Evolutionary conservation across 257 asterid genomes (phyloP).

Genomic region (Haberlea rhodopensis): DNA sequence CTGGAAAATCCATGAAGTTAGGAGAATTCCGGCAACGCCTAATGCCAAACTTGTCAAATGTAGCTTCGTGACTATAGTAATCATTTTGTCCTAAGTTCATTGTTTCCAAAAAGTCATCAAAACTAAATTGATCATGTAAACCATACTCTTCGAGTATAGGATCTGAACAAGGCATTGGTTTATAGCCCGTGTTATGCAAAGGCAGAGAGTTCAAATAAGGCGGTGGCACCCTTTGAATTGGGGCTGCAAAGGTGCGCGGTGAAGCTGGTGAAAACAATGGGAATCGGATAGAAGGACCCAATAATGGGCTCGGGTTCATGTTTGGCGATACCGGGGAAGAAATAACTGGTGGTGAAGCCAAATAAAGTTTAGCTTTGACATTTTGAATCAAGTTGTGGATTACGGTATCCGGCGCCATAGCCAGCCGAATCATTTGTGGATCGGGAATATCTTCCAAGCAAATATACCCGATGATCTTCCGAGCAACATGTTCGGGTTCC

Average conservation of each 20-base stretch:
- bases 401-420: slow-evolving; percentile 66
- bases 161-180: slow-evolving; percentile 35
- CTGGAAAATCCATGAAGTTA: slow-evolving; percentile 37
- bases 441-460: slow-evolving; percentile 51
- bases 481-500: slow-evolving; percentile 62
- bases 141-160: slow-evolving; percentile 26
- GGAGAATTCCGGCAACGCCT: slow-evolving; percentile 42
- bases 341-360: slow-evolving; percentile 36
- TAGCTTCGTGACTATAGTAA: slow-evolving; percentile 38
- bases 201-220: slow-evolving; percentile 41
- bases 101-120: slow-evolving; percentile 41
- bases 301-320: slow-evolving; percentile 32
- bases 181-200: slow-evolving; percentile 28
- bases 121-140: slow-evolving; percentile 28
- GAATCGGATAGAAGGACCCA: slow-evolving; percentile 40
- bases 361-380: slow-evolving; percentile 37
- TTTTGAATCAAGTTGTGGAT: slow-evolving; percentile 50
- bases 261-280: slow-evolving; percentile 37
- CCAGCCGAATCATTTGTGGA: slow-evolving; percentile 76
- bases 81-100: slow-evolving; percentile 33
- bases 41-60: slow-evolving; percentile 33
- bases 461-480: slow-evolving; percentile 60
- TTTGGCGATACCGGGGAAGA: slow-evolving; percentile 64
- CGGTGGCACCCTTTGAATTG: slow-evolving; percentile 17
- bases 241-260: slow-evolving; percentile 30